Evolutionary conservation across 345 rosid species (phyloP).

Genomic region (Atalantia buxifolia): DNA sequence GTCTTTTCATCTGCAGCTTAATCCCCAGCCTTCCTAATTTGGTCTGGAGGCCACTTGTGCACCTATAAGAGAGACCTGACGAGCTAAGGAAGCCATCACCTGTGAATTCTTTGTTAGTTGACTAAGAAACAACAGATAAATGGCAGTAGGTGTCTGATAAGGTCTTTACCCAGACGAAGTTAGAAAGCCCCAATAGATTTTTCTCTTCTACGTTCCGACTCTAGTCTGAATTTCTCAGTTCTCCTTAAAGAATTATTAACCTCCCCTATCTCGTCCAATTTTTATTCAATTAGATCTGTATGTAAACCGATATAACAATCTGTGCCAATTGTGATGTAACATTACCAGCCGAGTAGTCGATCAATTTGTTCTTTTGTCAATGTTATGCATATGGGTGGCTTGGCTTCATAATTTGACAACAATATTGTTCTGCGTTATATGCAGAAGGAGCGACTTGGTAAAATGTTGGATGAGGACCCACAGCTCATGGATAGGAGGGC

Average conservation of each 20-base stretch:
- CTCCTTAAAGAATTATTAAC: background rate
- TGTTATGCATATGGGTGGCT: background rate
- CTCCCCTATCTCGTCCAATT: background rate
- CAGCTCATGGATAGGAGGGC: conserved; percentile 87
- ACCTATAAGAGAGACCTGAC: background rate
- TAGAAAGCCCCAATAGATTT: background rate
- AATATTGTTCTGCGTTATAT: conserved; percentile 3
- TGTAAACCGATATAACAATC: no score
- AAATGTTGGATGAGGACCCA: conserved; percentile 97
- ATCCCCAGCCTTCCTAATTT: background rate
- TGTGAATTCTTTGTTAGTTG: background rate
- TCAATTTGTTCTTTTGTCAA: background rate
- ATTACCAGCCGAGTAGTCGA: background rate
- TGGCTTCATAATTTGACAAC: background rate
- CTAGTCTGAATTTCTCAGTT: background rate
- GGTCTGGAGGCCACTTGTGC: background rate
- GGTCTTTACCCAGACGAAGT: background rate
- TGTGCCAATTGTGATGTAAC: no score
- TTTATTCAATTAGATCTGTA: background rate
- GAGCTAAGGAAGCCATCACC: background rate
- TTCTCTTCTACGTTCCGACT: background rate
- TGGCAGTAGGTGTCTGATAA: background rate
- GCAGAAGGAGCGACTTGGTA: conserved; percentile 89
- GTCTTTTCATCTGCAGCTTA: background rate
- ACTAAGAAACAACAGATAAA: background rate